phyloP scores from a whole-genome alignment of 306 rosid genomes.

The Heteromeles arbutifolia region DNA sequence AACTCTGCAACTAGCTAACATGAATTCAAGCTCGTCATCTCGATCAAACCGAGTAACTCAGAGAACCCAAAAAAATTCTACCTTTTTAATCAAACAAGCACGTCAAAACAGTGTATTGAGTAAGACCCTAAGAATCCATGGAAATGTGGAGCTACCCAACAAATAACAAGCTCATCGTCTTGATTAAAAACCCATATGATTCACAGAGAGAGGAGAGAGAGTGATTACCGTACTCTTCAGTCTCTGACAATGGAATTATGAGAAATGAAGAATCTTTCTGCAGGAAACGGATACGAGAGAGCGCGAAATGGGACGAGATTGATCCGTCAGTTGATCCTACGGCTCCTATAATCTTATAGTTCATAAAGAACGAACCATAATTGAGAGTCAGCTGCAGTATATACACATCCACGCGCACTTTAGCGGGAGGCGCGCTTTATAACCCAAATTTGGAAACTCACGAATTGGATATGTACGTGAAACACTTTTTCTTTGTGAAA shows the following conservation, averaged over 20 bases:
- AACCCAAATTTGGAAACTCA: background rate
- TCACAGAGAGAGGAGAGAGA: background rate
- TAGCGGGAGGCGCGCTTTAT: background rate
- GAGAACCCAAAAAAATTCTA: background rate
- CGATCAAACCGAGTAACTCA: background rate
- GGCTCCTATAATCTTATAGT: background rate
- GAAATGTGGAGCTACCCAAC: too few relatives aligned
- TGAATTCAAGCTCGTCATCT: background rate
- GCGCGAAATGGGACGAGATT: constrained; percentile 2
- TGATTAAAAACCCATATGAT: too few relatives aligned
- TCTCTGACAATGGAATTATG: background rate
- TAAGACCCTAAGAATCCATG: too few relatives aligned
- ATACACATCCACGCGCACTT: background rate
- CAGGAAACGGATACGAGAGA: background rate
- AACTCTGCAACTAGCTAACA: background rate
- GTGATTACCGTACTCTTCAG: background rate
- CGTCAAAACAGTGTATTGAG: too few relatives aligned
- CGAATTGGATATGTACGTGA: background rate
- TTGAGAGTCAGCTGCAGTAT: background rate
- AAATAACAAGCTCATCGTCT: too few relatives aligned
- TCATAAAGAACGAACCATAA: background rate
- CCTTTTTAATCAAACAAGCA: background rate
- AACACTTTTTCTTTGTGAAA: too few relatives aligned
- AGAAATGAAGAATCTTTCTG: background rate
- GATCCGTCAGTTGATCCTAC: too few relatives aligned